Conservation (phyloP, 495 filamentous ascomycete species). For the Tuber borchii region DNA sequence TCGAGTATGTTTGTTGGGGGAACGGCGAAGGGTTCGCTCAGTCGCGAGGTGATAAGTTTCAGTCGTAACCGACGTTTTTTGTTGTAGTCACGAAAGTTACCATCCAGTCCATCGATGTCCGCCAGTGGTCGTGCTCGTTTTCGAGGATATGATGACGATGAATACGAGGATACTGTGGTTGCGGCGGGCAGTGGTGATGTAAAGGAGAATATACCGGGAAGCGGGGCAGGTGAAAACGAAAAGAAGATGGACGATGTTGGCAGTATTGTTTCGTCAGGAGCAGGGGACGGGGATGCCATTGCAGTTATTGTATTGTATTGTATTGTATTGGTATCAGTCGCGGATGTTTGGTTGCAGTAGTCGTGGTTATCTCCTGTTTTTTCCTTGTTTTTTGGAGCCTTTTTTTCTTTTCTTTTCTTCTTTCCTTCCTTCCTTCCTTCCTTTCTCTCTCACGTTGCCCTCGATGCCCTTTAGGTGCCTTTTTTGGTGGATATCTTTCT, state of each 20-base stretch:
- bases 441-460: background rate
- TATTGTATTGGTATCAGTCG: background rate
- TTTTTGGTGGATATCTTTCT: conserved; percentile 17
- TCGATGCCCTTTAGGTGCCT: background rate
- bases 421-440: background rate
- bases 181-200: conserved; percentile 20
- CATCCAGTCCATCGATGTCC: conserved; percentile 57
- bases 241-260: conserved; percentile 17
- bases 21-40: conserved; percentile 60
- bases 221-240: conserved; percentile 32
- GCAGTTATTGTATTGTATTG: conserved; percentile 12
- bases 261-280: conserved; percentile 12
- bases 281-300: conserved; percentile 29
- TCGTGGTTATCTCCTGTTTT: conserved; percentile 1
- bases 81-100: conserved; percentile 43
- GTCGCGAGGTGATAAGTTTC: conserved; percentile 59
- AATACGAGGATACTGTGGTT: conserved; percentile 26
- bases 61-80: conserved; percentile 64
- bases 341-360: background rate
- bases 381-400: background rate
- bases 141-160: conserved; percentile 37
- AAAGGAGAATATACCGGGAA: conserved; percentile 28
- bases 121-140: conserved; percentile 56
- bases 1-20: conserved; percentile 64
- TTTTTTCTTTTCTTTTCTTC: background rate